Base-by-base conservation (phyloP, 1,284 basidiomycete genomes). In the Trichosporon asahii region DNA sequence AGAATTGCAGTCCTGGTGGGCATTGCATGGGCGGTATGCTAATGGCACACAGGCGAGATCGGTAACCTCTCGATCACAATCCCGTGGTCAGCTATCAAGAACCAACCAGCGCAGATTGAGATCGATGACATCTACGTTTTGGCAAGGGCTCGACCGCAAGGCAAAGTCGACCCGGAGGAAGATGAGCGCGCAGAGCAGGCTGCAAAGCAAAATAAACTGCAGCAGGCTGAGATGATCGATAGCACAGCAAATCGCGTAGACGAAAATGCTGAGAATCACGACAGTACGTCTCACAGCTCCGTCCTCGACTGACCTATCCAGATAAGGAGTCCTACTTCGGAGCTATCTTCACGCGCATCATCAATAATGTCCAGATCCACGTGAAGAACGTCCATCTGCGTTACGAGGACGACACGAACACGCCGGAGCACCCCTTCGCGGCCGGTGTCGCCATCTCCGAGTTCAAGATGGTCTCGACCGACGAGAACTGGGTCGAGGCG, bases 311-410 rank as follows among this genome's bases (percentile, higher is more conserved):
- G 27, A 68, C 67, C 11, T 18, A 21, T 12, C n/a, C 33, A 86
- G 89, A 88, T 77, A 88, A 91, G 72, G 88, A 90, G 57, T 86
- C 89, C 15, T 91, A 96, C 80, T 87, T 93, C 75, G 88, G 92
- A 64, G 95, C 94, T 21, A 86, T 99, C 71, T 89, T 92, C 65
- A 89, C 92, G 64, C 96, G 97, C 81, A 90, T 99, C 72, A 89
- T 99, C 75, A 97, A 99, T 84, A 99, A 99, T 80, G 84, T 99
- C 18, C 97, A 99, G 85, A 89, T 99, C 46, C 95, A 94, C 18
- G 90, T 99, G 71, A 93, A 91, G 84, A 95, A 96, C 76, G 93
- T 98, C 65, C 95, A 98, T 80, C 85, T 99, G 66, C 91, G 97
- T 65, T 99, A 99, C 78, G 97, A 99, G 84, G 97, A 99, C 84